Evolutionary conservation across 2,329 filamentous ascomycete species (phyloP).

Genomic region (Curvularia lunata): DNA sequence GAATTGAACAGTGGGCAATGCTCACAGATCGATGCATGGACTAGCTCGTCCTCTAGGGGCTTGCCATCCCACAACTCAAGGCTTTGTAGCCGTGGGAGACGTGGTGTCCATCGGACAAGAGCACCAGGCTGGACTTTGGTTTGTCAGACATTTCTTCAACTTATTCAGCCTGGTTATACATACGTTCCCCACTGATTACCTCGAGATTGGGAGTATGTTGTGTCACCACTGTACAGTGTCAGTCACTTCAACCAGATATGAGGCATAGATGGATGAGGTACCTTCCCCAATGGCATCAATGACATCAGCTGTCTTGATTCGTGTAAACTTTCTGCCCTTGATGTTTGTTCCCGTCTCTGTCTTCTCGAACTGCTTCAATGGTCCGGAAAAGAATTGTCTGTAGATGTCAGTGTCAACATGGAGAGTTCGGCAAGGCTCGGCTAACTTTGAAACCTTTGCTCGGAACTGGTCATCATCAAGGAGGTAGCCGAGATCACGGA

Average conservation of each 20-base stretch:
- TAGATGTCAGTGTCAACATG: constrained; percentile 12
- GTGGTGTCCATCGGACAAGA: constrained; percentile 65
- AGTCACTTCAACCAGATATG: constrained; percentile 13
- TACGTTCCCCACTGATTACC: constrained; percentile 62
- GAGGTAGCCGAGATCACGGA: constrained; percentile 66
- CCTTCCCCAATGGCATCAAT: constrained; percentile 59
- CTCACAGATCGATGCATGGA: constrained; percentile 60
- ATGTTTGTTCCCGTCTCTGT: constrained; percentile 29
- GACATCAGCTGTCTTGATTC: constrained; percentile 51
- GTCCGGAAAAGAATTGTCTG: constrained; percentile 60
- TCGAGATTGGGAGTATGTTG: constrained; percentile 62
- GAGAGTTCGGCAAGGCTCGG: constrained; percentile 21
- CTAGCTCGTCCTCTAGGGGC: constrained; percentile 62
- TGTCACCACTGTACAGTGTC: constrained; percentile 50
- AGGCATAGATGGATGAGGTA: constrained; percentile 24
- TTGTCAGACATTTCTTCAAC: constrained; percentile 14
- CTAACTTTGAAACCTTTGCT: constrained; percentile 62
- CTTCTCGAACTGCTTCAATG: constrained; percentile 54
- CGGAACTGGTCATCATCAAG: constrained; percentile 66
- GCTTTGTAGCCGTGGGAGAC: constrained; percentile 63
- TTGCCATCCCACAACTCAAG: constrained; percentile 68
- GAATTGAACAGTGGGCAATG: constrained; percentile 67
- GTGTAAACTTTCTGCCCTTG: constrained; percentile 38
- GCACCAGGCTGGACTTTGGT: constrained; percentile 56
- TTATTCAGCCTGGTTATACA: constrained; percentile 15